phyloP scores from a whole-genome alignment of 1,284 basidiomycete species.

The Rhodotorula mucilaginosa region DNA sequence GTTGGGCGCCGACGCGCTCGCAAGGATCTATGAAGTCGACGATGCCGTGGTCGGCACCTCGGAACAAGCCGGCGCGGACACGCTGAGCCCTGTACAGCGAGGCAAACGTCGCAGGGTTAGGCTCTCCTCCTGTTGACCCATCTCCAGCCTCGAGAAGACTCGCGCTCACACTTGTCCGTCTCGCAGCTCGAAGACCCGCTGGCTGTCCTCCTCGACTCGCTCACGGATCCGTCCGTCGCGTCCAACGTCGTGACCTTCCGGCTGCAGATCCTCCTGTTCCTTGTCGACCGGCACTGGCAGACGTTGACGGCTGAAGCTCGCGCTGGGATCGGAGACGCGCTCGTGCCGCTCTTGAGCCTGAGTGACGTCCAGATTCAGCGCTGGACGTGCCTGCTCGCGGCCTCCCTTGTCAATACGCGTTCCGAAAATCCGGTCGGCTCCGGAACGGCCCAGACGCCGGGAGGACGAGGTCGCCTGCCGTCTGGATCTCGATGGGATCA shows the following conservation, averaged over 20 bases:
- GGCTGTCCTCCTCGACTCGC: slow-evolving; percentile 57
- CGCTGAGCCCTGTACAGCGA: slow-evolving; percentile 17
- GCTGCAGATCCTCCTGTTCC: slow-evolving; percentile 77
- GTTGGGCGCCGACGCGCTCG: slow-evolving; percentile 75
- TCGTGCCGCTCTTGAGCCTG: slow-evolving; percentile 63
- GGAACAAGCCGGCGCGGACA: background rate
- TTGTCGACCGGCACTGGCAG: slow-evolving; percentile 71
- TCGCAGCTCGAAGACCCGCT: slow-evolving; percentile 55
- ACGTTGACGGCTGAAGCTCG: slow-evolving; percentile 61
- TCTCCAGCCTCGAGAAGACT: too few species aligned
- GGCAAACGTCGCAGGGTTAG: slow-evolving; percentile 36
- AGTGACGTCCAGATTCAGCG: slow-evolving; percentile 48
- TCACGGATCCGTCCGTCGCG: slow-evolving; percentile 50
- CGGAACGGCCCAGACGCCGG: background rate
- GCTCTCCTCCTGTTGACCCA: background rate
- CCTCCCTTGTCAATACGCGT: slow-evolving; percentile 53
- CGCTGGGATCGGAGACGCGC: slow-evolving; percentile 56
- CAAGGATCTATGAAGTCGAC: slow-evolving; percentile 38
- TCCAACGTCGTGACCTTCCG: slow-evolving; percentile 53
- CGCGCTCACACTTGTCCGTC: background rate
- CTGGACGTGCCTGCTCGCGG: slow-evolving; percentile 40
- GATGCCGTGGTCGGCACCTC: background rate
- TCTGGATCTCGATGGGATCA: slow-evolving; percentile 59
- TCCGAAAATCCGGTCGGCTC: background rate
- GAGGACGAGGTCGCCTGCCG: background rate